A percentile compares a stretch with the other conserved stretches of the same genome.
These are phyloP conservation scores for Noccaea caerulescens DNA, from an alignment of 345 rosid species.

Conservation along the genomic window DNA sequence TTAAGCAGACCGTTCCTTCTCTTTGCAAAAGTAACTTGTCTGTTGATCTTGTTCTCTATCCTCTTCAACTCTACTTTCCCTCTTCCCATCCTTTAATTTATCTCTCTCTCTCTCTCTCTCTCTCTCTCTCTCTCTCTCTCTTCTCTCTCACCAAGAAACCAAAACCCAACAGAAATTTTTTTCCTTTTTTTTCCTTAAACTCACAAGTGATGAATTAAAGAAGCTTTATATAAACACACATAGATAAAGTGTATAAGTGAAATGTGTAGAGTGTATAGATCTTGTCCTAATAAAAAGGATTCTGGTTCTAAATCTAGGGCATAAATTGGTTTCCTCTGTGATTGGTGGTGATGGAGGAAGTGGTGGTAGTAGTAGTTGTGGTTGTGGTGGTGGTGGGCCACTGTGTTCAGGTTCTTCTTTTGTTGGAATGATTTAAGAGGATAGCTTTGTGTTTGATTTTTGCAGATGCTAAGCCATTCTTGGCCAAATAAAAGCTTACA, in stretches of 20 bases:
- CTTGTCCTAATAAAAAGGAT: constrained; percentile 34
- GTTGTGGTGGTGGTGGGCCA: constrained; percentile 43
- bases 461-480: constrained; percentile 44
- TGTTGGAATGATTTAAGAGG: constrained; percentile 38
- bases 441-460: constrained; percentile 37
- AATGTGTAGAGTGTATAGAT: constrained; percentile 25
- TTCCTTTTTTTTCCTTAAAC: constrained; percentile 13
- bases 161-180: constrained; percentile 32
- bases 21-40: constrained; percentile 51
- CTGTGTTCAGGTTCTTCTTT: constrained; percentile 39
- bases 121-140: constrained; percentile 22
- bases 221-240: constrained; percentile 31
- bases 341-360: constrained; percentile 29
- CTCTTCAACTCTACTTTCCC: constrained; percentile 69
- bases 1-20: constrained; percentile 48
- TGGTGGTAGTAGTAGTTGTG: not conserved
- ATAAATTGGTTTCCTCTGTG: constrained; percentile 33
- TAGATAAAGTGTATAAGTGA: constrained; percentile 14
- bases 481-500: constrained; percentile 44
- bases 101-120: constrained; percentile 13
- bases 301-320: constrained; percentile 43
- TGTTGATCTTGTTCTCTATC: constrained; percentile 66
- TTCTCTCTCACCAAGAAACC: constrained; percentile 36
- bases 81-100: constrained; percentile 50
- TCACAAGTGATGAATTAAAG: constrained; percentile 15